Base-by-base conservation (phyloP, 441 rosid genomes). In the Populus trichocarpa region DNA sequence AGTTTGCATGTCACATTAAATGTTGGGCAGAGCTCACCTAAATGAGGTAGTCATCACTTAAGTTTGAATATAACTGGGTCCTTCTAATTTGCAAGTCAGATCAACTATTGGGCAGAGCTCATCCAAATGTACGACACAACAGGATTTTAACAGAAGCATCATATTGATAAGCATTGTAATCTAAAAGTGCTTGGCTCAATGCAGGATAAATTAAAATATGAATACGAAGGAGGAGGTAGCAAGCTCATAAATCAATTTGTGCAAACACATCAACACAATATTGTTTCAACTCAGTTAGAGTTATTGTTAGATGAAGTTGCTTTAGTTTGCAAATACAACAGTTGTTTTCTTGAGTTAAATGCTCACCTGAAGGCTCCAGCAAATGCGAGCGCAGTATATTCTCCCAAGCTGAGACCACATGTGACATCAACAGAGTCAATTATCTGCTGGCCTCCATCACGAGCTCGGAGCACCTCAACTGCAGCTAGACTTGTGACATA, bases 401-500 rank as follows among this genome's bases (percentile, higher is more conserved):
- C 99, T 81, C 99, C 99, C 76, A 97, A 89, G 87, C 98, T 97
- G 65, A 97, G 95, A 71, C 99, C 99, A 75, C 98, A 94, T 6
- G 98, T 92, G 65, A 94, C 97, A 87, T 97, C 97, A 79, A 91
- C 93, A 20, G 97, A 92, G 86, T 93, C 92, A 80, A 93, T 94
- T 83, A 93, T 91, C 73, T 91, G 92, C 79, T 88, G 92, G 33
- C 99, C 99, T 38, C 94, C 97, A 69, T 96, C 94, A 67, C 90
- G 91, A 67, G 91, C 90, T 72, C 98, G 94, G 30, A 94, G 92
- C 76, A 96, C 82, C 81, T 94, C 99, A 66, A 96, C 98, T 14
- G 99, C 98, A 63, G 99, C 98, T 80, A 96, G 87, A 85, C 99
- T 94, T 68, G 99, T 93, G 84, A 96, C 98, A 85, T 94, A 96